phyloP scores from a whole-genome alignment of 768 basidiomycete species.

The Mycena pura region DNA sequence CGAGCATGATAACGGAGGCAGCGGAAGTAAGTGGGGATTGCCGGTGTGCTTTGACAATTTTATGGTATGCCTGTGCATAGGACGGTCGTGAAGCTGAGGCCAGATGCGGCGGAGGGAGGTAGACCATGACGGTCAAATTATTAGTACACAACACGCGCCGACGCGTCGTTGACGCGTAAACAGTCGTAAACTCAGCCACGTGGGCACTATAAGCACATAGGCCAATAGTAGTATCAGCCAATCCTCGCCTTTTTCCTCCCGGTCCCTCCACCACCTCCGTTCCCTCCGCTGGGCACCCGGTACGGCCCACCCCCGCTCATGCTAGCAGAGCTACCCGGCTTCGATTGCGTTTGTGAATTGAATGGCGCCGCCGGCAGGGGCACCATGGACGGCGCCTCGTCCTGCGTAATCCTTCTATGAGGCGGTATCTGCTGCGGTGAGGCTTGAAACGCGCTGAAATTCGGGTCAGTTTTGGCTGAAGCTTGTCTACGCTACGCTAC shows the following conservation, averaged over 20 bases:
- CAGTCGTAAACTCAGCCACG: no score
- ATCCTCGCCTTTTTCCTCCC: slow-evolving; percentile 21
- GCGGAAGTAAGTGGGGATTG: slow-evolving; percentile 79
- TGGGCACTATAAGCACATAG: no score
- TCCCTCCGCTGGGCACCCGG: slow-evolving; percentile 21
- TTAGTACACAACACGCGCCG: no score
- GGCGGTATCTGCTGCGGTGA: slow-evolving; percentile 80
- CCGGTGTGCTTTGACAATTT: slow-evolving; percentile 74
- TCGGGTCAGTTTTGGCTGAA: slow-evolving; percentile 1
- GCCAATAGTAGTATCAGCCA: slow-evolving; percentile 5
- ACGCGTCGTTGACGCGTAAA: no score
- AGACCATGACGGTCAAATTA: no score
- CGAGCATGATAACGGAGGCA: slow-evolving; percentile 84
- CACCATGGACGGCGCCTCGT: slow-evolving; percentile 90
- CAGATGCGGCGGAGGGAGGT: slow-evolving; percentile 73
- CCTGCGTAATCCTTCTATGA: slow-evolving; percentile 87
- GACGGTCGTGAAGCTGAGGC: slow-evolving; percentile 64
- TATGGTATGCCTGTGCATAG: slow-evolving; percentile 75
- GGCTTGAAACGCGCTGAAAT: slow-evolving; percentile 73
- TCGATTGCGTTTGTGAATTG: slow-evolving; percentile 26
- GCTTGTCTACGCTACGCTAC: slow-evolving; percentile 37
- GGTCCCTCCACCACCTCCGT: slow-evolving; percentile 11
- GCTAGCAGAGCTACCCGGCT: slow-evolving; percentile 31
- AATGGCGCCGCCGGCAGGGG: slow-evolving; percentile 53
- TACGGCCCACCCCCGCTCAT: slow-evolving; percentile 27